A percentile compares a stretch with the other conserved stretches of the same genome.
These are phyloP conservation scores for Rhizopogon salebrosus DNA, from an alignment of 768 basidiomycete species.

Conservation along the genomic window DNA sequence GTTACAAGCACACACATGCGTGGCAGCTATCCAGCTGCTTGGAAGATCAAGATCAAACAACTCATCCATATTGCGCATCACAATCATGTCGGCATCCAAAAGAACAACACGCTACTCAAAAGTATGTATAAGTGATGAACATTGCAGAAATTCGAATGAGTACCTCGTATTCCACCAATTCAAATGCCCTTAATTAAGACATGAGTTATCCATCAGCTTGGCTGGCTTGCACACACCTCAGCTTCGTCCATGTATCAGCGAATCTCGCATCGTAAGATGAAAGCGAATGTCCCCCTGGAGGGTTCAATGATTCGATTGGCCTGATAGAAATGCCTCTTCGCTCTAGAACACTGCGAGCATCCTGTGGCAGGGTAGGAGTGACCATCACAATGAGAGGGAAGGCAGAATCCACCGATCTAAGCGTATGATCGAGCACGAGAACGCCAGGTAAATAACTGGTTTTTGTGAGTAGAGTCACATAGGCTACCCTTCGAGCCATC, in stretches of 20 bases:
- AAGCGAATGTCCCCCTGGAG: conserved; percentile 38
- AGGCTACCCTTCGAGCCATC: conserved; percentile 48
- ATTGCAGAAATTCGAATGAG: conserved; percentile 8
- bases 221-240: conserved; percentile 29
- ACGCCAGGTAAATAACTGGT: conserved; percentile 51
- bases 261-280: conserved; percentile 42
- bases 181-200: conserved; percentile 42
- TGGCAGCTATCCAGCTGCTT: conserved; percentile 76
- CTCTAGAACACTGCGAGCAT: conserved; percentile 45
- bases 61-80: conserved; percentile 80
- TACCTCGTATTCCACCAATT: conserved; percentile 64
- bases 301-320: conserved; percentile 57
- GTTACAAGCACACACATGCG: conserved; percentile 92
- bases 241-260: conserved; percentile 62
- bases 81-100: conserved; percentile 86
- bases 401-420: conserved; percentile 47
- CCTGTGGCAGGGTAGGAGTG: conserved; percentile 50
- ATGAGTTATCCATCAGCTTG: conserved; percentile 16
- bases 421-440: conserved; percentile 48
- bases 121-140: conserved; percentile 3
- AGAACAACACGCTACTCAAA: conserved; percentile 63
- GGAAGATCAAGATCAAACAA: conserved; percentile 50
- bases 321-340: conserved; percentile 48
- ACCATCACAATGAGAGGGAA: conserved; percentile 82
- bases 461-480: conserved; percentile 75